phyloP scores from a whole-genome alignment of 1,284 basidiomycete species.

The Chalciporus sp. region DNA sequence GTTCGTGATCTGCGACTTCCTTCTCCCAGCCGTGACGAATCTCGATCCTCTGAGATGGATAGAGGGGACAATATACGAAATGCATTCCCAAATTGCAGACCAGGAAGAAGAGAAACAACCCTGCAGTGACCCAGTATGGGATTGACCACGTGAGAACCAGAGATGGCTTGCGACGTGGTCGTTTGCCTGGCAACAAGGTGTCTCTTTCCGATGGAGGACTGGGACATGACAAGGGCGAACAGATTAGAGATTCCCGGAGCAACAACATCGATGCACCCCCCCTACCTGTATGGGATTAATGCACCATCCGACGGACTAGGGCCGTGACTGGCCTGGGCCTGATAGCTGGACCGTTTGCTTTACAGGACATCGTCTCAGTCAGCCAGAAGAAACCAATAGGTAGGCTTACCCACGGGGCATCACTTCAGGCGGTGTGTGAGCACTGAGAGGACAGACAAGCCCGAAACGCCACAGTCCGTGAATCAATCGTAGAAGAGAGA shows the following conservation, averaged over 20 bases:
- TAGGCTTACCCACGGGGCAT: background rate
- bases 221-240: background rate
- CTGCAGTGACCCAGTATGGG: background rate
- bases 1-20: background rate
- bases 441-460: no score
- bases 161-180: background rate
- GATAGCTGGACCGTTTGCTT: no score
- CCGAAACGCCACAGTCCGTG: background rate
- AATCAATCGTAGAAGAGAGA: background rate
- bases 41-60: slow-evolving; percentile 6
- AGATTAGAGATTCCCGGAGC: no score
- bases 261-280: no score
- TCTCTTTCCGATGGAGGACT: background rate
- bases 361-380: no score
- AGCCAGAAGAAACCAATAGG: background rate
- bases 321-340: no score
- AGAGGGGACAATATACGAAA: slow-evolving; percentile 15
- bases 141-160: background rate
- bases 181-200: background rate
- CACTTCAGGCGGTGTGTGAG: no score
- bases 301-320: no score
- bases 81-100: slow-evolving; percentile 3
- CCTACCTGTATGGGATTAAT: no score
- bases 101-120: background rate
- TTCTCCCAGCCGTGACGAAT: slow-evolving; percentile 18